These are phyloP conservation scores for Castanea mollissima DNA, from an alignment of 306 rosid species.

Conservation along the genomic window DNA sequence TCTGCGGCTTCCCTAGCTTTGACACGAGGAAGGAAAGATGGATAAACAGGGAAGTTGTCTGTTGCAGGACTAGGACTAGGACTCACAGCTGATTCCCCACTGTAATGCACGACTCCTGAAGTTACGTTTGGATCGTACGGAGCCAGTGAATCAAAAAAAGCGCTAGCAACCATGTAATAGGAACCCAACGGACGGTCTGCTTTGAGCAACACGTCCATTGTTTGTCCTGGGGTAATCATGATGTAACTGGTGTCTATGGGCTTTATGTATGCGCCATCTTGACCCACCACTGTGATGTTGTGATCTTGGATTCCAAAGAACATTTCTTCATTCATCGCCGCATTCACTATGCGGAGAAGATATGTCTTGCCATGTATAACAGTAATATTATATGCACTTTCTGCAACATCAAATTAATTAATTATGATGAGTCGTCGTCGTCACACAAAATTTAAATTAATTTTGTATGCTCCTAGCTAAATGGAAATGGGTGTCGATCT, in stretches of 20 bases:
- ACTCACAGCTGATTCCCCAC: too few relatives aligned
- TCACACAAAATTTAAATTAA: slow-evolving; percentile 8
- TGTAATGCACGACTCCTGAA: slow-evolving; percentile 1
- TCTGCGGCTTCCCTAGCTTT: slow-evolving; percentile 15
- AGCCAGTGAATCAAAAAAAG: slow-evolving; percentile 11
- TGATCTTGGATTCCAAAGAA: slow-evolving; percentile 30
- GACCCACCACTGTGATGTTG: slow-evolving; percentile 19
- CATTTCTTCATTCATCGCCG: slow-evolving; percentile 27
- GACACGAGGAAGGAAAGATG: slow-evolving; percentile 12
- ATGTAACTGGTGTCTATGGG: slow-evolving; percentile 23
- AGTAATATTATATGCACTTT: neutral
- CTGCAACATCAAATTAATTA: neutral
- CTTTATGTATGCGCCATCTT: slow-evolving; percentile 29
- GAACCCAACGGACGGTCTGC: slow-evolving; percentile 18
- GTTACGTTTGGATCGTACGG: neutral
- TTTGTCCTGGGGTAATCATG: slow-evolving; percentile 37
- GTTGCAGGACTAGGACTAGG: too few relatives aligned
- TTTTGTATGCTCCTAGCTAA: neutral
- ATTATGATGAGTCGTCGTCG: neutral
- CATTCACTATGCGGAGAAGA: slow-evolving; percentile 24
- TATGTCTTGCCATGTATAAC: slow-evolving; percentile 26
- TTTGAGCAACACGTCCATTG: slow-evolving; percentile 32
- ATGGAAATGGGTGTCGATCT: too few relatives aligned
- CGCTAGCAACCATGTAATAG: slow-evolving; percentile 36
- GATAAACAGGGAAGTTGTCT: slow-evolving; percentile 12